These are phyloP conservation scores for Scutellaria barbata DNA, from an alignment of 257 asterid genomes.

Conservation along the genomic window DNA sequence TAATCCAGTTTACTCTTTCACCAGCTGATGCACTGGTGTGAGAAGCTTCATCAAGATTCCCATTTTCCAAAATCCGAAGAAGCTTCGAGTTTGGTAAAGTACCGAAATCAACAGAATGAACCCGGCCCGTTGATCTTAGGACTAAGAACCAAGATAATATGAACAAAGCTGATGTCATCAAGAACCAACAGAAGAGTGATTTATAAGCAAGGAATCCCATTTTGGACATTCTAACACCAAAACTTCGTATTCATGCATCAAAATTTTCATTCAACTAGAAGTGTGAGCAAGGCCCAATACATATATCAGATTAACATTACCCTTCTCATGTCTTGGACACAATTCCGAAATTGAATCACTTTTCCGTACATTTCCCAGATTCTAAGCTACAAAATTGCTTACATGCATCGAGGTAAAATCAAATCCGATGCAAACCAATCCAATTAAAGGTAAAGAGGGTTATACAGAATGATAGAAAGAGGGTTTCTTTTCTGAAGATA, in stretches of 20 bases:
- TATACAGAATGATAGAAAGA: no score
- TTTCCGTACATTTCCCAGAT: slow-evolving; percentile 12
- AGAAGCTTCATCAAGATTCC: slow-evolving; percentile 30
- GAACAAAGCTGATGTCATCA: slow-evolving; percentile 61
- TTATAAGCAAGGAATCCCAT: slow-evolving; percentile 54
- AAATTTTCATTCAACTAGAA: not conserved
- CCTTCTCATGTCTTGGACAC: slow-evolving; percentile 34
- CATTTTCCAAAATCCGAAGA: slow-evolving; percentile 37
- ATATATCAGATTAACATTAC: slow-evolving; percentile 32
- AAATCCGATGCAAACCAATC: slow-evolving; percentile 30
- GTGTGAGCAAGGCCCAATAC: not conserved
- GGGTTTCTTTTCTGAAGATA: slow-evolving; percentile 17
- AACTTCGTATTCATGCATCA: not conserved
- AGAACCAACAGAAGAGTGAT: slow-evolving; percentile 68
- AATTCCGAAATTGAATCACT: slow-evolving; percentile 12
- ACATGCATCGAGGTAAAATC: slow-evolving; percentile 21
- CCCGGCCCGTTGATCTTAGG: slow-evolving; percentile 58
- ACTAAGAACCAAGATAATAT: slow-evolving; percentile 75
- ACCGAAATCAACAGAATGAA: slow-evolving; percentile 50
- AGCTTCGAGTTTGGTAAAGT: slow-evolving; percentile 54
- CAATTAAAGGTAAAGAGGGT: slow-evolving; percentile 5
- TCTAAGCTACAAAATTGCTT: slow-evolving; percentile 18
- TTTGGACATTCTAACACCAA: slow-evolving; percentile 48
- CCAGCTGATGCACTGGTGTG: not conserved
- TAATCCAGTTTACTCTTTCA: slow-evolving; percentile 32